Base-by-base conservation (phyloP, 768 basidiomycete genomes). In the Xerocomellus amylosporus region DNA sequence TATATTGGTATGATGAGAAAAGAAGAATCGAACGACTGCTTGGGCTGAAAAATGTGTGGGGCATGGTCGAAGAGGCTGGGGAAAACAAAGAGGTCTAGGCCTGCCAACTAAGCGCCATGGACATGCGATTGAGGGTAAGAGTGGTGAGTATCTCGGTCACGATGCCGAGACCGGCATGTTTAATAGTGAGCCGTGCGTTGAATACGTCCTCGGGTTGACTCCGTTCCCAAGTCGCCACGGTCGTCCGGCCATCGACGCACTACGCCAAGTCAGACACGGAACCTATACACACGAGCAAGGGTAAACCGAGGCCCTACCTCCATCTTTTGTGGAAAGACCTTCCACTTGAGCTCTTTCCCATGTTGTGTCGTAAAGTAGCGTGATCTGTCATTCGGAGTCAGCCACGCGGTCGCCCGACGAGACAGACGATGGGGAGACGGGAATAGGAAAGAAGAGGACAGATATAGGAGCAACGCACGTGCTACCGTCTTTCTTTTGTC, bases 111-210 rank as follows among this genome's bases (percentile, higher is more conserved):
- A 88, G 67, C 24, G 74, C 72, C 55, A 78, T 76, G 26, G 86
- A 79, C 77, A 90, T 87, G 31, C 86, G 83, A 65, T 88, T 88
- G 46, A 92, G 75, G 46, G 80, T 77, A 51, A 92, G 79, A 4
- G 87, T 88, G 10, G 89, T 86, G 61, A 91, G 68, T 60, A 92
- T 82, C 68, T 92, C 90, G 9, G 89, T 92, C 53, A 88, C 77
- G 55, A 88, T 66, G 22, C 78, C 69, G 50, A 90, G 77, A 40
- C 80, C 85, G 30, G 79, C 70, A 13, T 79, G 74, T 59, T 74
- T 79, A 64, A 92, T 74, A 17, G 79, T 82, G 46, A 90, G 72
- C 46, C 77, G 76, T 5, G 87, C 88, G 56, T 77, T 73, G 69
- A 79, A 82, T 15, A 82, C 76, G 54, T 83, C 80, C 38, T 77